Percentiles rank a stretch among this genome's conserved stretches.
Evolutionary conservation across 75 land plant genomes (phyloP).

Genomic region (Selaginella tamariscina): DNA sequence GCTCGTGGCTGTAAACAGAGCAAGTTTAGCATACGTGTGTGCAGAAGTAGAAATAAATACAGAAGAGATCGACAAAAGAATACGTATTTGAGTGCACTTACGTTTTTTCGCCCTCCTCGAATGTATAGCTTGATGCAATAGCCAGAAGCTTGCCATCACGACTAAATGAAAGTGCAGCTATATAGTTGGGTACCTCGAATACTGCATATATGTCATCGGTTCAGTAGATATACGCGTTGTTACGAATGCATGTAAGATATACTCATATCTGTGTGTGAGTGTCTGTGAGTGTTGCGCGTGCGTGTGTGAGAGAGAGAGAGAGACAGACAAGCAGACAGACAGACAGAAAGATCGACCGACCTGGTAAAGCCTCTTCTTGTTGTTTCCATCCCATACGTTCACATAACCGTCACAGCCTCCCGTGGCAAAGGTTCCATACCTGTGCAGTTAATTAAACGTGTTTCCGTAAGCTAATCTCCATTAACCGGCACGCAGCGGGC

Average conservation of each 20-base stretch:
- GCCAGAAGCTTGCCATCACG: constrained; percentile 2
- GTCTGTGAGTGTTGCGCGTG: too few species aligned
- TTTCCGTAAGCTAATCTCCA: too few species aligned
- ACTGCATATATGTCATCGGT: too few species aligned
- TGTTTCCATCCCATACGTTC: constrained; percentile 10
- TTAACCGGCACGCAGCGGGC: too few species aligned
- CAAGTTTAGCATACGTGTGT: too few species aligned
- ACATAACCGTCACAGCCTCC: constrained; percentile 13
- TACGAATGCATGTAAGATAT: too few species aligned
- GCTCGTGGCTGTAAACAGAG: constrained; percentile 74
- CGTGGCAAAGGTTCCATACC: constrained; percentile 10
- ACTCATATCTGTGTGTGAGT: too few species aligned
- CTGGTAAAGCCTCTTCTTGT: constrained; percentile 13
- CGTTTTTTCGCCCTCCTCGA: constrained; percentile 12
- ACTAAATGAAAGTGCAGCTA: constrained; percentile 9
- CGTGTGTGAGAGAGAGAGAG: too few species aligned
- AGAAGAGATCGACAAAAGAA: not conserved
- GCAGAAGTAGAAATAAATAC: too few species aligned
- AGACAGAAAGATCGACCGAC: not conserved
- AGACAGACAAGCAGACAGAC: too few species aligned
- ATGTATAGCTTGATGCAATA: constrained; percentile 9
- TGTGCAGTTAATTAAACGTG: not conserved
- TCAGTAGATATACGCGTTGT: too few species aligned
- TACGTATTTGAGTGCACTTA: not conserved
- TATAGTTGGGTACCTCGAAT: constrained; percentile 8